Conservation (phyloP, 768 basidiomycete species). For the Termitomyces sp. region DNA sequence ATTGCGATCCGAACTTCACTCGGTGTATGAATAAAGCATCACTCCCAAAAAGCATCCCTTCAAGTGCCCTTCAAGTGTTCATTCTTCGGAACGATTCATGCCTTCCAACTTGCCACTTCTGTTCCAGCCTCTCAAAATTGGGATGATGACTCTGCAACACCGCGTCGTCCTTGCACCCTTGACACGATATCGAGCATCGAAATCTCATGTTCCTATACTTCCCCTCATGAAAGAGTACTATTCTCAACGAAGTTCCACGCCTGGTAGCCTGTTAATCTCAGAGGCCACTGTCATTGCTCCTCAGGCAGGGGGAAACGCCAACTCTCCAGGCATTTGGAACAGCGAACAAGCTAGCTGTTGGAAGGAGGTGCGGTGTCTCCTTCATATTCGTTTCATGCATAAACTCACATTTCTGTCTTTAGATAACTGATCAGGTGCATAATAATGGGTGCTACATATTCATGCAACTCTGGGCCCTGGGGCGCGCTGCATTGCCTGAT, state of each 20-base stretch:
- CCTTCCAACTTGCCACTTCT: background rate
- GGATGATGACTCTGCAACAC: background rate
- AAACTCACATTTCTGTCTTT: background rate
- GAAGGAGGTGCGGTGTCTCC: background rate
- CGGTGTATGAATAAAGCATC: too few relatives aligned
- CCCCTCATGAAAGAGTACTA: slow-evolving; percentile 40
- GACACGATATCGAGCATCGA: slow-evolving; percentile 3
- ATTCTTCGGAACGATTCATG: background rate
- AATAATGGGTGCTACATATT: slow-evolving; percentile 40
- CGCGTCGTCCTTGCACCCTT: slow-evolving; percentile 7
- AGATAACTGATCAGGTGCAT: slow-evolving; percentile 39
- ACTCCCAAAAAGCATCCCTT: too few relatives aligned
- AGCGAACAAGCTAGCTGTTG: slow-evolving; percentile 21
- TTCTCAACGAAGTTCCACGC: slow-evolving; percentile 33
- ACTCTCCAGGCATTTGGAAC: slow-evolving; percentile 55
- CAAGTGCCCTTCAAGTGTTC: background rate
- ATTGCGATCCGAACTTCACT: too few relatives aligned
- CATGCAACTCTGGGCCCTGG: slow-evolving; percentile 54
- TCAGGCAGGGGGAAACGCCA: slow-evolving; percentile 34
- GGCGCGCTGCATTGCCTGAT: slow-evolving; percentile 30
- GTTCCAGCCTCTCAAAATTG: slow-evolving; percentile 3
- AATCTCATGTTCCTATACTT: slow-evolving; percentile 23
- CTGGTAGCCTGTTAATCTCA: slow-evolving; percentile 46
- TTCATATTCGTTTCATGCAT: background rate
- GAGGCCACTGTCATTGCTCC: slow-evolving; percentile 45